These are phyloP conservation scores for Coprinopsis marcescibilis DNA, from an alignment of 768 basidiomycete genomes.

Conservation along the genomic window DNA sequence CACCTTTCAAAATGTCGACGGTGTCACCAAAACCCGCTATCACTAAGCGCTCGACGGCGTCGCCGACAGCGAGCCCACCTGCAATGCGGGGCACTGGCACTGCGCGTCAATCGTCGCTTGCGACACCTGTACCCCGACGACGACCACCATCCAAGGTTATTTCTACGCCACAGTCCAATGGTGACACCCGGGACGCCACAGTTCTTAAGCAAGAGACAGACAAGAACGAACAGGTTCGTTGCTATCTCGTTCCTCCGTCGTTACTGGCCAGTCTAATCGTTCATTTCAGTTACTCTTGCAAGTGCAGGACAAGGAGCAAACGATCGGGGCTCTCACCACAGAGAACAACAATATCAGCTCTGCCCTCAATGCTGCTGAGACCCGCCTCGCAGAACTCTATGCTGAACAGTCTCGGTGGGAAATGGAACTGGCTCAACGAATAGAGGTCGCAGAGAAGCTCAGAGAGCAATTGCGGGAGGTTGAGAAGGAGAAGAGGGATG, in stretches of 20 bases:
- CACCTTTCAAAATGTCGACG: constrained; percentile 32
- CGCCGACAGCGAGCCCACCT: constrained; percentile 38
- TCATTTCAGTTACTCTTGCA: constrained; percentile 60
- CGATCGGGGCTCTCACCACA: constrained; percentile 49
- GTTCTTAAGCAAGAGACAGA: constrained; percentile 75
- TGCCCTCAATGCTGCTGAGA: constrained; percentile 61
- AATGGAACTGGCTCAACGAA: constrained; percentile 72
- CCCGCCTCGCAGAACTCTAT: constrained; percentile 73
- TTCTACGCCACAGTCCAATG: constrained; percentile 30
- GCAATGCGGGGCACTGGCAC: constrained; percentile 55
- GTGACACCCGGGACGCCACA: constrained; percentile 50
- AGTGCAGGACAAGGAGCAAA: constrained; percentile 74
- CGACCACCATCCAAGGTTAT: constrained; percentile 46
- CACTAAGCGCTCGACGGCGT: constrained; percentile 35
- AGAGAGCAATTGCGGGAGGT: constrained; percentile 75
- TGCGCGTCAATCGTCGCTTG: constrained; percentile 53
- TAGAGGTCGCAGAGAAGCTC: constrained; percentile 80
- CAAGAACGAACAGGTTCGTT: constrained; percentile 69
- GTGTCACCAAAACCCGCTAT: constrained; percentile 42
- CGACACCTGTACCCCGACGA: constrained; percentile 44
- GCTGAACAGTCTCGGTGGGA: constrained; percentile 79
- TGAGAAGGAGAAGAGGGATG: constrained; percentile 83
- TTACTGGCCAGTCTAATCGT: constrained; percentile 3
- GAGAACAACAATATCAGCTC: constrained; percentile 66
- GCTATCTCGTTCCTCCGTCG: constrained; percentile 6